Evolutionary conservation across 2,329 filamentous ascomycete genomes (phyloP).

Genomic region (Talaromyces sp.): DNA sequence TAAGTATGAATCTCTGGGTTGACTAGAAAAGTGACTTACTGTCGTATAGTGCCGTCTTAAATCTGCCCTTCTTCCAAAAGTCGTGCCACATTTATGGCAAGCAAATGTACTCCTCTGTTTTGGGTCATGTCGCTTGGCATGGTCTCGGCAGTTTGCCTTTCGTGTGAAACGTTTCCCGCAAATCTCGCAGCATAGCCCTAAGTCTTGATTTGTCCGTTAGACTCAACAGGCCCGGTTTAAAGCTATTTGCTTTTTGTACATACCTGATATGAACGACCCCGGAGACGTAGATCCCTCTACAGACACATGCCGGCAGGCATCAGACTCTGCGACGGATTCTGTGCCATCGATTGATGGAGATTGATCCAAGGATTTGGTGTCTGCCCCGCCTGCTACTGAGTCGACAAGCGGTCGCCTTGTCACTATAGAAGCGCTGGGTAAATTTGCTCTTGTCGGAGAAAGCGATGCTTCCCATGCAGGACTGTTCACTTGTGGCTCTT

Average conservation of each 20-base stretch:
- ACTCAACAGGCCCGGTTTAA: not conserved
- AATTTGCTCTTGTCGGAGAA: conserved; percentile 2
- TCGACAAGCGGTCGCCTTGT: not conserved
- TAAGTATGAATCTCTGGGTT: conserved; percentile 20
- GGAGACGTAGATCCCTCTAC: conserved; percentile 4
- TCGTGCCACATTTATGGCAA: conserved; percentile 66
- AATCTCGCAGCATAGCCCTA: conserved; percentile 66
- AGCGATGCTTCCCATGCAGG: conserved; percentile 11
- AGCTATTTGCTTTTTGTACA: not conserved
- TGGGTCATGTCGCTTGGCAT: conserved; percentile 78
- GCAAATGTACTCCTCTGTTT: conserved; percentile 64
- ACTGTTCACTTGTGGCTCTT: conserved; percentile 1
- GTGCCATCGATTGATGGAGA: conserved; percentile 8
- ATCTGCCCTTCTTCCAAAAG: conserved; percentile 80
- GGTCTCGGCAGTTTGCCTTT: conserved; percentile 81
- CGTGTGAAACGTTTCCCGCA: conserved; percentile 78
- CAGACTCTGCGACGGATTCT: conserved; percentile 5
- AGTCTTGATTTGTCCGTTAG: not conserved
- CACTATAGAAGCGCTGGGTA: not conserved
- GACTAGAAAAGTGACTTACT: conserved; percentile 34
- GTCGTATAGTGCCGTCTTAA: conserved; percentile 54
- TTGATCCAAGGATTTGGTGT: not conserved
- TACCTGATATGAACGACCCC: conserved; percentile 8
- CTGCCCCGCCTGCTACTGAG: not conserved
- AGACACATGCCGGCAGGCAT: not conserved